phyloP scores from a whole-genome alignment of 108 stramenopile genomes.

The Epithemia pelagica region DNA sequence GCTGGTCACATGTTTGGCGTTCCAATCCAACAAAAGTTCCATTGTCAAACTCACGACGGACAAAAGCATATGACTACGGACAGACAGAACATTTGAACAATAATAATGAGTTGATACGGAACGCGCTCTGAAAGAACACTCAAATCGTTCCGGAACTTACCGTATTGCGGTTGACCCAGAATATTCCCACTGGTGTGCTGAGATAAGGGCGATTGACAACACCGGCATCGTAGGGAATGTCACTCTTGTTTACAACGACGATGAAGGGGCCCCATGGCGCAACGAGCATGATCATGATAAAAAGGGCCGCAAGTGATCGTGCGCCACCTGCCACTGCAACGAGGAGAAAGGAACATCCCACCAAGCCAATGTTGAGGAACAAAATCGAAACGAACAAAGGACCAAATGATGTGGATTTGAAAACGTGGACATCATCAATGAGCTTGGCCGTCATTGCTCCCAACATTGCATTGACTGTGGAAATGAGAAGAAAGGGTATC shows the following conservation, averaged over 20 bases:
- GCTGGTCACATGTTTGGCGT: not conserved
- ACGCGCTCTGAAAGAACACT: too few species aligned
- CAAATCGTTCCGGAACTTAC: too few species aligned
- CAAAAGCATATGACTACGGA: too few species aligned
- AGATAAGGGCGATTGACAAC: not conserved
- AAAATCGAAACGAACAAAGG: constrained; percentile 27
- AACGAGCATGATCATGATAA: constrained; percentile 28
- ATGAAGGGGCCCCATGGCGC: constrained; percentile 17
- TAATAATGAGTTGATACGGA: too few species aligned
- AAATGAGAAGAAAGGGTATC: constrained; percentile 19
- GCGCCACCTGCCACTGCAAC: constrained; percentile 35
- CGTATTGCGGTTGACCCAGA: constrained; percentile 10
- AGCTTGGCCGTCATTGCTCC: constrained; percentile 24
- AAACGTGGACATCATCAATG: constrained; percentile 25
- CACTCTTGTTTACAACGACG: too few species aligned
- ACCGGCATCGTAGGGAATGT: too few species aligned
- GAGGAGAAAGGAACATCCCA: constrained; percentile 34
- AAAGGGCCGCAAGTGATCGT: constrained; percentile 16
- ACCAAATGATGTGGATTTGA: constrained; percentile 25
- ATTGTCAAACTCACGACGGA: too few species aligned
- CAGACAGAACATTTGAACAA: too few species aligned
- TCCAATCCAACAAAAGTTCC: too few species aligned
- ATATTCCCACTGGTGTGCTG: constrained; percentile 8
- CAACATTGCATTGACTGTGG: constrained; percentile 27
- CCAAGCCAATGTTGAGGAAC: constrained; percentile 36